Percentiles rank a stretch among this genome's conserved stretches.
These are phyloP conservation scores for Macadamia tetraphylla DNA, from an alignment of 164 flowering plant species.

Conservation along the genomic window DNA sequence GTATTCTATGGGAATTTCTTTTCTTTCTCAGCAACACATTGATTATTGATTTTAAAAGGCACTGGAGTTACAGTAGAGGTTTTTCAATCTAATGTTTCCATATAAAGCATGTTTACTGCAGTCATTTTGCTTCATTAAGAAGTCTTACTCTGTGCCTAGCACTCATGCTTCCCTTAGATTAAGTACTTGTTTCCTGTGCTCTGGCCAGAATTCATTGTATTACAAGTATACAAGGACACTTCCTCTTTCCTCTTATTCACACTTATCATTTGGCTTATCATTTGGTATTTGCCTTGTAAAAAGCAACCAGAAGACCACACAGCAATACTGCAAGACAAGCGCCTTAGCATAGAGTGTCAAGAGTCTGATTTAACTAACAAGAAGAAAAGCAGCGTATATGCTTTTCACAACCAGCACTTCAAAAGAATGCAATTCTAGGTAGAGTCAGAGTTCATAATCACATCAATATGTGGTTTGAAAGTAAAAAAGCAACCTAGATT, in stretches of 20 bases:
- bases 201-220: too few relatives aligned
- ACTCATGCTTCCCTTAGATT: too few relatives aligned
- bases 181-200: too few relatives aligned
- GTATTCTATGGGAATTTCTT: too few relatives aligned
- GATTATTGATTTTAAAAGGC: too few relatives aligned
- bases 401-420: background rate
- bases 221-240: background rate
- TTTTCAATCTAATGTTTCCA: too few relatives aligned
- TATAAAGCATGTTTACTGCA: too few relatives aligned
- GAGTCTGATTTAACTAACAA: background rate
- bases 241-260: background rate
- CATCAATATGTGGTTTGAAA: background rate
- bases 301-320: background rate
- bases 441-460: background rate
- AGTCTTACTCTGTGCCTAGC: too few relatives aligned
- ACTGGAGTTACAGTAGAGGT: too few relatives aligned
- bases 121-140: too few relatives aligned
- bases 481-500: too few relatives aligned
- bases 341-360: background rate
- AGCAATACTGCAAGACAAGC: background rate
- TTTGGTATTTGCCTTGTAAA: background rate
- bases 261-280: background rate
- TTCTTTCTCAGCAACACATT: too few relatives aligned
- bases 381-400: background rate
- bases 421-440: background rate